These are phyloP conservation scores for Anisodus tanguticus DNA, from an alignment of 257 asterid genomes.

Conservation along the genomic window DNA sequence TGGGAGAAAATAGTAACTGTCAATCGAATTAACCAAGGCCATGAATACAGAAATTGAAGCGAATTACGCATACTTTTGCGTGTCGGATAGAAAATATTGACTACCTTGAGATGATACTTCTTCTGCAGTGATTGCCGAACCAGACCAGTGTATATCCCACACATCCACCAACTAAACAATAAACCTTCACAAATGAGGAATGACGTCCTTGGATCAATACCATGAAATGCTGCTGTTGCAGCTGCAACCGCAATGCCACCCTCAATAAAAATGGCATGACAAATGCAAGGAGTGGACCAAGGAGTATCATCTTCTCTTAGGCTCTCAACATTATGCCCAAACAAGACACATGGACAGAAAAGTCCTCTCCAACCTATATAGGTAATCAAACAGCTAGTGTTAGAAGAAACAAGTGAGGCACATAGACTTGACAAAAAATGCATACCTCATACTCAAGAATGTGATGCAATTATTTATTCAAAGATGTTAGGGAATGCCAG, in stretches of 20 bases:
- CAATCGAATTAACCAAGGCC: neutral
- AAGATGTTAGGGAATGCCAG: conserved; percentile 10
- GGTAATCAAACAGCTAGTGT: conserved; percentile 7
- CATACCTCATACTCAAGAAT: conserved; percentile 21
- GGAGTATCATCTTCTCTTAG: conserved; percentile 89
- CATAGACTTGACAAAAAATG: neutral
- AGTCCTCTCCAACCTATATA: conserved; percentile 81
- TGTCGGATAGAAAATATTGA: conserved; percentile 21
- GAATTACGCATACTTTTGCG: neutral
- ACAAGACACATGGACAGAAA: conserved; percentile 94
- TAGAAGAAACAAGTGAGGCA: neutral
- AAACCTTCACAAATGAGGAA: conserved; percentile 88
- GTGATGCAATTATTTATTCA: neutral
- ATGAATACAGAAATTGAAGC: neutral
- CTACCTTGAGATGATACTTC: conserved; percentile 97
- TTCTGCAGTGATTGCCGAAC: conserved; percentile 84
- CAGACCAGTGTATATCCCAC: conserved; percentile 95
- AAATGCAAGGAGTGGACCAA: conserved; percentile 89
- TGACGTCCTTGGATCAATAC: conserved; percentile 86
- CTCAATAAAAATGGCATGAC: conserved; percentile 90
- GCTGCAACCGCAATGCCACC: conserved; percentile 88
- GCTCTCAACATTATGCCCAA: conserved; percentile 82
- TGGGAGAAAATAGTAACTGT: neutral
- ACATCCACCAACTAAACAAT: conserved; percentile 99
- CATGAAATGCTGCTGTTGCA: conserved; percentile 71